A percentile compares a stretch with the other conserved stretches of the same genome.
Conservation (phyloP, 805 yeast genomes). For the Yueomyces sp. region DNA sequence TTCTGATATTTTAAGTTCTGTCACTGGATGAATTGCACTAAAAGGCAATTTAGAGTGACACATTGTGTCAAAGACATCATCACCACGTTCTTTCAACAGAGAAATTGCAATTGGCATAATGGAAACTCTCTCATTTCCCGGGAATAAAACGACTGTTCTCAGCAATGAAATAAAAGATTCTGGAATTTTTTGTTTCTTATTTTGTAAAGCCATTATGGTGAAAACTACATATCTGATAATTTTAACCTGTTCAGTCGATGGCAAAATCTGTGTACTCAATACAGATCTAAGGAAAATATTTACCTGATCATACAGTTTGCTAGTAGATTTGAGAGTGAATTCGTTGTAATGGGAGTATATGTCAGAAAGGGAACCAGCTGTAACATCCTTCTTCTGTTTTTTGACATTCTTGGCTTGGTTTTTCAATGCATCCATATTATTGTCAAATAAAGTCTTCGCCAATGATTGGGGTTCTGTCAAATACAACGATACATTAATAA, state of each 20-base stretch:
- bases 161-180: constrained; percentile 27
- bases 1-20: constrained; percentile 5
- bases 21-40: constrained; percentile 17
- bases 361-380: constrained; percentile 47
- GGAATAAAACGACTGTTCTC: constrained; percentile 48
- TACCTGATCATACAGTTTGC: constrained; percentile 20
- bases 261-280: constrained; percentile 35
- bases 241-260: constrained; percentile 50
- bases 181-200: constrained; percentile 18
- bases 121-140: constrained; percentile 50
- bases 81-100: constrained; percentile 32
- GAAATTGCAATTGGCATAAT: constrained; percentile 57
- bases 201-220: constrained; percentile 23
- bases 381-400: constrained; percentile 31
- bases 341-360: constrained; percentile 50
- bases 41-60: constrained; percentile 68
- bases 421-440: constrained; percentile 2
- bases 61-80: constrained; percentile 43
- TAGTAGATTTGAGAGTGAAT: constrained; percentile 33
- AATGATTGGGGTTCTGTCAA: constrained; percentile 25
- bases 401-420: constrained; percentile 12
- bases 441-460: constrained; percentile 13
- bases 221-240: constrained; percentile 35
- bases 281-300: constrained; percentile 35
- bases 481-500: constrained; percentile 43